Conservation (phyloP, 805 yeast species). For the Candida arabinofermentans region DNA sequence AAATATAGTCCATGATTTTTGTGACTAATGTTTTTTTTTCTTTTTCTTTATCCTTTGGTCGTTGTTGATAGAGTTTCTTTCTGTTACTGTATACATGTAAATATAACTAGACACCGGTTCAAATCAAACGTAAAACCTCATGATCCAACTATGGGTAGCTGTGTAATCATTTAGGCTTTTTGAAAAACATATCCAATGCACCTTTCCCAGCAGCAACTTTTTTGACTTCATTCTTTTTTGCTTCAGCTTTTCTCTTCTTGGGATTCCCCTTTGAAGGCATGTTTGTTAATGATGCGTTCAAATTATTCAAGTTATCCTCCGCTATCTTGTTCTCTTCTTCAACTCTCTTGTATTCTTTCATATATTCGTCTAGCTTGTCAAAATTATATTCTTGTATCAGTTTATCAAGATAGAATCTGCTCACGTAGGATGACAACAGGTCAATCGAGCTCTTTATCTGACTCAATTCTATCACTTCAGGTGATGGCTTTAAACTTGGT, state of each 20-base stretch:
- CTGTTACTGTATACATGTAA: too few relatives aligned
- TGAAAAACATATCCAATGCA: slow-evolving; percentile 67
- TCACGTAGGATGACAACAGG: slow-evolving; percentile 43
- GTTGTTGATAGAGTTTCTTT: too few relatives aligned
- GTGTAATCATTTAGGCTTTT: slow-evolving; percentile 25
- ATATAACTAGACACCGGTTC: too few relatives aligned
- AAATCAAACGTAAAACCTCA: not conserved
- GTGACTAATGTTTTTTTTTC: too few relatives aligned
- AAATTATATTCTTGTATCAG: slow-evolving; percentile 23
- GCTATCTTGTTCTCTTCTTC: slow-evolving; percentile 25
- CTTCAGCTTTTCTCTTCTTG: slow-evolving; percentile 21
- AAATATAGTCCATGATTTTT: too few relatives aligned
- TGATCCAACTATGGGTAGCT: not conserved
- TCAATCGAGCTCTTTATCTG: slow-evolving; percentile 41
- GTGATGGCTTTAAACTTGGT: slow-evolving; percentile 30
- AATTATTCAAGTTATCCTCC: slow-evolving; percentile 27
- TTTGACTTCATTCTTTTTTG: slow-evolving; percentile 32
- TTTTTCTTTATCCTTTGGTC: too few relatives aligned
- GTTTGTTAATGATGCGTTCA: slow-evolving; percentile 27
- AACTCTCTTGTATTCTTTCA: slow-evolving; percentile 17
- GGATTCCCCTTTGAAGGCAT: slow-evolving; percentile 5
- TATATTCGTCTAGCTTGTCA: slow-evolving; percentile 10
- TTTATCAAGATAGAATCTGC: slow-evolving; percentile 24
- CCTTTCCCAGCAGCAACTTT: slow-evolving; percentile 56
- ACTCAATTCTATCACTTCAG: slow-evolving; percentile 33